These are phyloP conservation scores for Colletotrichum sp. DNA, from an alignment of 2,329 filamentous ascomycete genomes.

Conservation along the genomic window DNA sequence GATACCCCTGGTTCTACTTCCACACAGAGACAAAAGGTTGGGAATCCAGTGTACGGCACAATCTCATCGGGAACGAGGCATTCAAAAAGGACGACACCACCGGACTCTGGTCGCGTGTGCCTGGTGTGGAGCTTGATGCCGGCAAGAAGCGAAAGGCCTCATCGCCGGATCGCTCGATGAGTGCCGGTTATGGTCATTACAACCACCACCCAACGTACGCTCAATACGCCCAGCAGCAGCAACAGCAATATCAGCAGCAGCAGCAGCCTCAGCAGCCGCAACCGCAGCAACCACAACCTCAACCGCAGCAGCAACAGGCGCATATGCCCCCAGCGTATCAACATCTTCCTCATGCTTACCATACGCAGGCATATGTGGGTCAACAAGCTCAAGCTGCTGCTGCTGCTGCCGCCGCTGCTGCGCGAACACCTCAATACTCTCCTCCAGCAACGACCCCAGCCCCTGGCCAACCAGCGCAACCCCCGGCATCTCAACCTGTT, in stretches of 20 bases:
- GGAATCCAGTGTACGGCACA: constrained; percentile 70
- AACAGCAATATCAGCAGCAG: constrained; percentile 24
- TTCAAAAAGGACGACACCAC: constrained; percentile 64
- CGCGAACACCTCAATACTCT: constrained; percentile 20
- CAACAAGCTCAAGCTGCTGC: constrained; percentile 1
- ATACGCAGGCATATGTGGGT: constrained; percentile 24
- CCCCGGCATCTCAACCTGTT: constrained; percentile 27
- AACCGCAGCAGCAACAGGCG: constrained; percentile 25
- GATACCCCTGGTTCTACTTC: constrained; percentile 66
- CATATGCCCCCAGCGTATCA: constrained; percentile 40
- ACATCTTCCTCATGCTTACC: constrained; percentile 38
- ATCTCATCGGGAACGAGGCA: constrained; percentile 65
- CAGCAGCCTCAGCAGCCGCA: constrained; percentile 27
- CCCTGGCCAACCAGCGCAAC: constrained; percentile 22
- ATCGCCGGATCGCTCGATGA: constrained; percentile 53
- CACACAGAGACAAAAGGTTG: constrained; percentile 67
- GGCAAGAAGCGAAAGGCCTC: constrained; percentile 64
- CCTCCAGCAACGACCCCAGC: constrained; percentile 15
- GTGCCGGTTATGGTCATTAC: constrained; percentile 35
- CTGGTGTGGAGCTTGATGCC: constrained; percentile 62
- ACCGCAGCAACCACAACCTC: constrained; percentile 17
- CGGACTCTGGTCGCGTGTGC: constrained; percentile 62
- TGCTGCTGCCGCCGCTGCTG: not conserved
- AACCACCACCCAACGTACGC: constrained; percentile 31
- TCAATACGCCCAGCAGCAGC: constrained; percentile 23